Conservation (phyloP, 179 eudicot genomes). For the Beta corolliflora region DNA sequence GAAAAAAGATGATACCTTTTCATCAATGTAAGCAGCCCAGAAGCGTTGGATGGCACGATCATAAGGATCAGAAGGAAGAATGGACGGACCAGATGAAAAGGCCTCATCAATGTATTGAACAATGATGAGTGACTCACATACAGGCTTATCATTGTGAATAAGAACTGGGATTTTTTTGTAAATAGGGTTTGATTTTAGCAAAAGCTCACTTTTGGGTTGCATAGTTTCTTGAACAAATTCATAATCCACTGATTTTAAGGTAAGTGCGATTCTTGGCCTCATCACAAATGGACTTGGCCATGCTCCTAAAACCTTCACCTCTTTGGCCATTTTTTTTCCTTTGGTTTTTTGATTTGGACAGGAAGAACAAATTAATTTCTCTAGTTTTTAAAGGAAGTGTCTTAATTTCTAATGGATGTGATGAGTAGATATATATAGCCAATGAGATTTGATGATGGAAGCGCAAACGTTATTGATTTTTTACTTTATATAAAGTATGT, state of each 20-base stretch:
- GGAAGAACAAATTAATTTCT: no score
- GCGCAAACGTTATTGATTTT: no score
- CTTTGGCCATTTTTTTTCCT: constrained; percentile 25
- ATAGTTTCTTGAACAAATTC: constrained; percentile 40
- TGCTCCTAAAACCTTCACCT: constrained; percentile 45
- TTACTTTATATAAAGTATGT: no score
- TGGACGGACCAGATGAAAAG: constrained; percentile 33
- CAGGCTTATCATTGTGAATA: constrained; percentile 39
- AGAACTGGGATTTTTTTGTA: constrained; percentile 57
- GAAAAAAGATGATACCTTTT: constrained; percentile 33
- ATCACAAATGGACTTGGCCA: constrained; percentile 49
- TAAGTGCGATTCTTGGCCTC: constrained; percentile 41
- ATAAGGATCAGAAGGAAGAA: constrained; percentile 55
- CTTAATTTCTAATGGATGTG: no score
- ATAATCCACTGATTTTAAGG: constrained; percentile 38
- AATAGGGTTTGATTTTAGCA: constrained; percentile 50
- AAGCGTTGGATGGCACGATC: constrained; percentile 55
- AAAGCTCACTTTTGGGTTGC: constrained; percentile 44
- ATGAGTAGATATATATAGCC: no score
- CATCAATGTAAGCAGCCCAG: constrained; percentile 58
- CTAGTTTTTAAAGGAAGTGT: no score
- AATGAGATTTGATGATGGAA: no score
- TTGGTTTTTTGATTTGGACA: no score
- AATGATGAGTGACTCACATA: constrained; percentile 52
- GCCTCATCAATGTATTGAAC: constrained; percentile 49